Evolutionary conservation across 1,139 yeast species (phyloP).

Genomic region (Protomyces inundatus): DNA sequence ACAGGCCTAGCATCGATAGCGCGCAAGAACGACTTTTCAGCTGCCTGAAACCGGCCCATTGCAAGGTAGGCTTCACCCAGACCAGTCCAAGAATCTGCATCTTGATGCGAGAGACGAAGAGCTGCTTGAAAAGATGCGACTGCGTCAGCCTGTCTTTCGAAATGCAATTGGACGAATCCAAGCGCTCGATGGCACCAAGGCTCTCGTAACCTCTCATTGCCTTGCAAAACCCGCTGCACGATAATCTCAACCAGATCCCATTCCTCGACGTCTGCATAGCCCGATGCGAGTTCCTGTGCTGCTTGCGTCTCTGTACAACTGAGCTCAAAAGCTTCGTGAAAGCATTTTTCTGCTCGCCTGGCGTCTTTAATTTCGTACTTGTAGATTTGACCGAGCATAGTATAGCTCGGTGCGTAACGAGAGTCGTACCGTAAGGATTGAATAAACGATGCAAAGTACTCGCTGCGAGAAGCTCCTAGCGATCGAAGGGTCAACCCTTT

Average conservation of each 20-base stretch:
- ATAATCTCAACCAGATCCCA: constrained; percentile 84
- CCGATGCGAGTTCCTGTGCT: constrained; percentile 64
- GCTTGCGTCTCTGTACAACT: constrained; percentile 71
- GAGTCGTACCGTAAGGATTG: constrained; percentile 44
- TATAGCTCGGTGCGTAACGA: constrained; percentile 42
- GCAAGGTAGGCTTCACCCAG: constrained; percentile 85
- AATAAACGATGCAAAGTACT: constrained; percentile 46
- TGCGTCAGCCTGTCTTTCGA: constrained; percentile 63
- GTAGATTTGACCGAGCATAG: constrained; percentile 72
- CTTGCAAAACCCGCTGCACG: constrained; percentile 40
- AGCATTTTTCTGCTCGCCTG: constrained; percentile 75
- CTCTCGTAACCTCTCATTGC: constrained; percentile 37
- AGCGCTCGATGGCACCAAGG: constrained; percentile 85
- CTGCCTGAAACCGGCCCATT: constrained; percentile 83
- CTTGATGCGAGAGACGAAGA: constrained; percentile 60
- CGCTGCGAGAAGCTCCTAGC: neutral
- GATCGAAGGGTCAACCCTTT: neutral
- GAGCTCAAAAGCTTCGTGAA: constrained; percentile 81
- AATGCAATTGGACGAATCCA: constrained; percentile 61
- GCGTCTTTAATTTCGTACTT: constrained; percentile 53
- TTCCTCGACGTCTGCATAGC: constrained; percentile 60
- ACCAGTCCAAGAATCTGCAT: constrained; percentile 83
- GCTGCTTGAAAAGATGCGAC: constrained; percentile 87
- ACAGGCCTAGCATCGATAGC: constrained; percentile 52
- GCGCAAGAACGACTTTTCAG: constrained; percentile 70